Conservation (phyloP, 2,329 filamentous ascomycete species). For the Aspergillus floridensis region DNA sequence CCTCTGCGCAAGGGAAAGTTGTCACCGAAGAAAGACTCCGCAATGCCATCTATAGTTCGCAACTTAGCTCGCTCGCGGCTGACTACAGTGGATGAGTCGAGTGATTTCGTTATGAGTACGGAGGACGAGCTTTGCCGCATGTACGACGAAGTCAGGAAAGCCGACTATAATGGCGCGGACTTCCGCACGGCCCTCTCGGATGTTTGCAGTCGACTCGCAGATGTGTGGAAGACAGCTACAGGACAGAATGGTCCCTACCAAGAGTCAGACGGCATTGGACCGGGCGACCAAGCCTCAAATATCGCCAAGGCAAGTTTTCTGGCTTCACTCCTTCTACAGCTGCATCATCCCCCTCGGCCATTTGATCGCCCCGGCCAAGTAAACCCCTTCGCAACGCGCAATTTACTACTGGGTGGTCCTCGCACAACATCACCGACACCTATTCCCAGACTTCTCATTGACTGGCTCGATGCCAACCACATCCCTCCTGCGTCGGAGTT, state of each 20-base stretch:
- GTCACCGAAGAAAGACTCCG: conserved; percentile 53
- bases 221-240: conserved; percentile 33
- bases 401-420: conserved; percentile 28
- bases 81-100: conserved; percentile 65
- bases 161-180: conserved; percentile 32
- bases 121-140: conserved; percentile 67
- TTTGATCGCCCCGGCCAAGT: conserved; percentile 20
- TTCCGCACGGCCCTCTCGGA: conserved; percentile 34
- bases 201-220: conserved; percentile 34
- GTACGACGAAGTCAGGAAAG: conserved; percentile 50
- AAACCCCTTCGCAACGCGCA: conserved; percentile 28
- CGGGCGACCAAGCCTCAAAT: conserved; percentile 58
- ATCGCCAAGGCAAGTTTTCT: conserved; percentile 76
- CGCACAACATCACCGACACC: conserved; percentile 39
- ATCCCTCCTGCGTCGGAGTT: conserved; percentile 68
- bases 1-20: conserved; percentile 35
- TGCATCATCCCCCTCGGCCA: conserved; percentile 67
- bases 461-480: conserved; percentile 78
- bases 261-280: conserved; percentile 61
- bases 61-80: conserved; percentile 60
- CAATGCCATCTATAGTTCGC: conserved; percentile 69
- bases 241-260: conserved; percentile 43
- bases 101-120: conserved; percentile 69
- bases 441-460: conserved; percentile 73
- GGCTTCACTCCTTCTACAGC: conserved; percentile 71